phyloP scores from a whole-genome alignment of 495 filamentous ascomycete genomes.

The Cercophora scortea region DNA sequence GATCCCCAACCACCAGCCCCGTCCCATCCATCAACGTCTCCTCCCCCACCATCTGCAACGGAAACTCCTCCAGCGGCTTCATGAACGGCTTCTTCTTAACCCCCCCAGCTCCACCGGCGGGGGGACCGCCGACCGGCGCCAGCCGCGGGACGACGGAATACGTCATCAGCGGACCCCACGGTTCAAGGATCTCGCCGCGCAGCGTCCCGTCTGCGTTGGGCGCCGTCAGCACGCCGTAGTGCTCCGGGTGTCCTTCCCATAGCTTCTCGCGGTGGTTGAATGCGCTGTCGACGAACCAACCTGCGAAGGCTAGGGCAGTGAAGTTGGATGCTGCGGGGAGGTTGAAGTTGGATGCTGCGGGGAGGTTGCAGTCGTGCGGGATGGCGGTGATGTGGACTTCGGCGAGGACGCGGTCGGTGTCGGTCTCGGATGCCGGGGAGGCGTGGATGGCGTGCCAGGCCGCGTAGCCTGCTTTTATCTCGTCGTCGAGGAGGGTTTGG shows the following conservation, averaged over 20 bases:
- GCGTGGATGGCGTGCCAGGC: conserved; percentile 10
- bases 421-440: conserved; percentile 1
- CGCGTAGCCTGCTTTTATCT: conserved; percentile 10
- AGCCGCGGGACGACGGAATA: conserved; percentile 2
- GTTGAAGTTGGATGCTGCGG: background rate
- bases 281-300: conserved; percentile 11
- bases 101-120: too few relatives aligned
- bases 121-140: background rate
- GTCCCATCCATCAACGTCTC: conserved; percentile 10
- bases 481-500: conserved; percentile 5
- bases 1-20: conserved; percentile 9
- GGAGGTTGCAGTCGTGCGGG: background rate
- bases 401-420: conserved; percentile 3
- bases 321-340: background rate
- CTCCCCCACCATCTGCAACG: conserved; percentile 3
- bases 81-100: conserved; percentile 9
- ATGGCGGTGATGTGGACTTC: background rate
- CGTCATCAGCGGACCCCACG: conserved; percentile 17
- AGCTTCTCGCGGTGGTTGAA: conserved; percentile 8
- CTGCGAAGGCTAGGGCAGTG: conserved; percentile 7
- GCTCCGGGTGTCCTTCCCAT: conserved; percentile 12
- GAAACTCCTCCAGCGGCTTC: conserved; percentile 6
- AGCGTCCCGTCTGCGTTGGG: conserved; percentile 6
- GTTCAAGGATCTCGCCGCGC: conserved; percentile 12
- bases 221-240: conserved; percentile 5